Conservation (phyloP, 495 filamentous ascomycete genomes). For the Penicillium ucsense region DNA sequence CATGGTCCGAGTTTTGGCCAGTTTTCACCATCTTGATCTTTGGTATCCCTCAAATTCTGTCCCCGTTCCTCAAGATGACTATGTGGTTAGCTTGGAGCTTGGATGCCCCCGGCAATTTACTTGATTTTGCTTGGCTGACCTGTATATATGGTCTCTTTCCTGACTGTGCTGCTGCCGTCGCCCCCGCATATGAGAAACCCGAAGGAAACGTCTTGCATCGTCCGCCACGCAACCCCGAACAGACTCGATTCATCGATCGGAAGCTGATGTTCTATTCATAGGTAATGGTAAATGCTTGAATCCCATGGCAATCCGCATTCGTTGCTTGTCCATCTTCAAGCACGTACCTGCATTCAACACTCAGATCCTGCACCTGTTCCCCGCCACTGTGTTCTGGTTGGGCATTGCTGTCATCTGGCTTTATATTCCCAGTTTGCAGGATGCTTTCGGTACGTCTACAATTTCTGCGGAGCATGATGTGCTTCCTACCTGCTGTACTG, state of each 20-base stretch:
- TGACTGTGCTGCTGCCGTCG: slow-evolving; percentile 44
- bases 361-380: slow-evolving; percentile 54
- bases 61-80: slow-evolving; percentile 60
- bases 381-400: slow-evolving; percentile 52
- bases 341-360: slow-evolving; percentile 53
- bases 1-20: slow-evolving; percentile 60
- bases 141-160: slow-evolving; percentile 47
- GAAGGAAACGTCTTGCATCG: slow-evolving; percentile 50
- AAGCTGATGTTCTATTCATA: slow-evolving; percentile 55
- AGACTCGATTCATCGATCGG: slow-evolving; percentile 56
- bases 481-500: slow-evolving; percentile 55
- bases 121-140: background rate
- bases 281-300: slow-evolving; percentile 58
- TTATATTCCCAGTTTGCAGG: slow-evolving; percentile 51
- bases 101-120: background rate
- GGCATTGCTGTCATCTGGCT: slow-evolving; percentile 54
- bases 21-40: slow-evolving; percentile 58
- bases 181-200: slow-evolving; percentile 53
- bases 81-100: slow-evolving; percentile 41
- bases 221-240: slow-evolving; percentile 47
- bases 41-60: slow-evolving; percentile 57
- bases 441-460: slow-evolving; percentile 38
- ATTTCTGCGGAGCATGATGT: slow-evolving; percentile 52
- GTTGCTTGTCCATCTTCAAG: slow-evolving; percentile 56
- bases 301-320: slow-evolving; percentile 52